These are phyloP conservation scores for Megacollybia marginata DNA, from an alignment of 768 basidiomycete genomes.

Conservation along the genomic window DNA sequence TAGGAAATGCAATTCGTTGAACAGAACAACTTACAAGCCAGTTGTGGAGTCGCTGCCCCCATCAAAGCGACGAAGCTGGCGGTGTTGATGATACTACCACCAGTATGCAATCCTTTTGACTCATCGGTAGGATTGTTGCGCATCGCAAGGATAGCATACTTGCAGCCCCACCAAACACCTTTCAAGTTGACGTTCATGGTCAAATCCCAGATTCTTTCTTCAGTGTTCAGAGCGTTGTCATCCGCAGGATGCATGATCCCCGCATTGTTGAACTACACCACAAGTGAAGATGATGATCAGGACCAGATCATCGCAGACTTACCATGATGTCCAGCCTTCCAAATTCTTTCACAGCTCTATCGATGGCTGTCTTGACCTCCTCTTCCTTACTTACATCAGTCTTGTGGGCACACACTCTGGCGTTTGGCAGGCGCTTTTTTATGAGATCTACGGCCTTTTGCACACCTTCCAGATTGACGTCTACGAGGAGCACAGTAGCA, in stretches of 20 bases:
- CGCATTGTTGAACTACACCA: slow-evolving; percentile 83
- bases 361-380: slow-evolving; percentile 79
- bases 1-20: slow-evolving; percentile 4
- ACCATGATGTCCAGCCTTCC: slow-evolving; percentile 97
- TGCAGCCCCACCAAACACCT: slow-evolving; percentile 99
- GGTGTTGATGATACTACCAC: slow-evolving; percentile 95
- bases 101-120: slow-evolving; percentile 68
- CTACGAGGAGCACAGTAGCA: slow-evolving; percentile 82
- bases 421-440: slow-evolving; percentile 55
- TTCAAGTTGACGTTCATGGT: slow-evolving; percentile 95
- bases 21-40: slow-evolving; percentile 72
- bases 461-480: slow-evolving; percentile 75
- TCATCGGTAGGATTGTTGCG: slow-evolving; percentile 82
- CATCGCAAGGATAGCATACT: slow-evolving; percentile 97
- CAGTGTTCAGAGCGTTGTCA: slow-evolving; percentile 93
- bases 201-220: slow-evolving; percentile 93
- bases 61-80: slow-evolving; percentile 94
- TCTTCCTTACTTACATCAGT: slow-evolving; percentile 87
- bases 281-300: background rate
- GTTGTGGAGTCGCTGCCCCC: slow-evolving; percentile 95
- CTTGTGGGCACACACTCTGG: slow-evolving; percentile 61
- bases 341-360: slow-evolving; percentile 72
- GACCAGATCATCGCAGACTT: slow-evolving; percentile 14
- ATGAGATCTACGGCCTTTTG: slow-evolving; percentile 63
- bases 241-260: slow-evolving; percentile 99